Base-by-base conservation (phyloP, 2,329 filamentous ascomycete genomes). In the Aspergillus sclerotialis region DNA sequence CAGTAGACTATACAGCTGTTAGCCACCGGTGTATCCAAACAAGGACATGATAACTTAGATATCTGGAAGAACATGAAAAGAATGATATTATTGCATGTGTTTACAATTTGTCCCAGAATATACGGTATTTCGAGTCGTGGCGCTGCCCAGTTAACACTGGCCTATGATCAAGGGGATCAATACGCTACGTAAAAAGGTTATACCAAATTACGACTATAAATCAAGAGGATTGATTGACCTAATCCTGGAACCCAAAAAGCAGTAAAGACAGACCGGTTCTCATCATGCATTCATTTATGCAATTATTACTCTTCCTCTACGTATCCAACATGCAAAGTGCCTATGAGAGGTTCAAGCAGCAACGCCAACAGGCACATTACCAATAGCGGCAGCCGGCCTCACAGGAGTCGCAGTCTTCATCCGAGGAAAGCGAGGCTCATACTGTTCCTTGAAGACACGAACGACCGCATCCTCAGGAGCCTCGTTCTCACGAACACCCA, bases 401-500 rank as follows among this genome's bases (percentile, higher is more conserved):
- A 47, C 28, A 17, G 49, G 36, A 28, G 41, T 39, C 17, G 40
- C 46, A 15, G 53, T 48, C 45, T 55, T 49, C 47, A 54, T 39
- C 25, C 31, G 36, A 23, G 37, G 32, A 10, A 23, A 23, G 19
- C 19, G 19, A 16, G 41, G 34, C 11, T 42, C 33, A 33, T 40
- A 37, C 13, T 37, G 41, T 9, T 44, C 46, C 18, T 42, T 39
- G 29, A 64, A 50, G 38, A 63, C 60, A 18, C 61, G 55, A 52
- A 72, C 67, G 15, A 78, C 60, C 10, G 73, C 63, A 56, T 82
- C 76, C 55, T 75, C 68, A 32, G 78, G 69, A 10, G 76, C 69
- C 52, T 84, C 71, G 39, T 78, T 75, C 30, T 49, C 38, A 19
- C 37, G 35, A 30, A 94, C 73, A 26, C 82, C 85, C 36, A 98